A percentile compares a stretch with the other conserved stretches of the same genome.
Evolutionary conservation across 1,284 basidiomycete species (phyloP).

Genomic region (Athelia sp.): DNA sequence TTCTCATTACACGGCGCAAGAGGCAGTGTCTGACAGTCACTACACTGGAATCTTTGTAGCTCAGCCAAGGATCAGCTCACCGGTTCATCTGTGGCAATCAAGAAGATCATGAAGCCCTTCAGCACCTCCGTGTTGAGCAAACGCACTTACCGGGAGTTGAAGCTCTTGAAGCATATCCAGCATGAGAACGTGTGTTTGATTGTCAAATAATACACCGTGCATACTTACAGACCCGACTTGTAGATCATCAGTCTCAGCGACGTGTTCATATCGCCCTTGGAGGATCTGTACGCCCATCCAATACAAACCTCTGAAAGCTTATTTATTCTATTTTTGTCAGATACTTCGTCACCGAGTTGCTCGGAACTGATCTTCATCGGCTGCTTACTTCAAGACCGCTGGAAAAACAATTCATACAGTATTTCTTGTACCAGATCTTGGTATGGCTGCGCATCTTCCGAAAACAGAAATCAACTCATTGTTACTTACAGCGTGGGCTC

Average conservation of each 20-base stretch:
- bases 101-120: constrained; percentile 99
- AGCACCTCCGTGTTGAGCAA: constrained; percentile 98
- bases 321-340: constrained; percentile 31
- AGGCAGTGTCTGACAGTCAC: constrained; percentile 8
- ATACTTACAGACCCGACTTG: constrained; percentile 4
- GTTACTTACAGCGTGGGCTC: constrained; percentile 71
- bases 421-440: constrained; percentile 98
- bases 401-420: constrained; percentile 99
- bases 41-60: constrained; percentile 34
- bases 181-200: constrained; percentile 84
- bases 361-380: constrained; percentile 97
- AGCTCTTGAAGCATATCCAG: constrained; percentile 97
- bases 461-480: constrained; percentile 7
- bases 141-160: constrained; percentile 96
- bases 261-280: constrained; percentile 98
- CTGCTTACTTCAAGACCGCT: constrained; percentile 93
- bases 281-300: constrained; percentile 74
- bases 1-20: not conserved
- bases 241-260: constrained; percentile 98
- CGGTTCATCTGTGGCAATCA: constrained; percentile 92
- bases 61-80: constrained; percentile 98
- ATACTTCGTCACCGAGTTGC: constrained; percentile 99
- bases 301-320: constrained; percentile 1
- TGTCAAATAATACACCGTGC: constrained; percentile 3
- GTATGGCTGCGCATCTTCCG: constrained; percentile 30